A percentile compares a stretch with the other conserved stretches of the same genome.
phyloP scores from a whole-genome alignment of 768 basidiomycete species.

The Hygrocybe punicea region DNA sequence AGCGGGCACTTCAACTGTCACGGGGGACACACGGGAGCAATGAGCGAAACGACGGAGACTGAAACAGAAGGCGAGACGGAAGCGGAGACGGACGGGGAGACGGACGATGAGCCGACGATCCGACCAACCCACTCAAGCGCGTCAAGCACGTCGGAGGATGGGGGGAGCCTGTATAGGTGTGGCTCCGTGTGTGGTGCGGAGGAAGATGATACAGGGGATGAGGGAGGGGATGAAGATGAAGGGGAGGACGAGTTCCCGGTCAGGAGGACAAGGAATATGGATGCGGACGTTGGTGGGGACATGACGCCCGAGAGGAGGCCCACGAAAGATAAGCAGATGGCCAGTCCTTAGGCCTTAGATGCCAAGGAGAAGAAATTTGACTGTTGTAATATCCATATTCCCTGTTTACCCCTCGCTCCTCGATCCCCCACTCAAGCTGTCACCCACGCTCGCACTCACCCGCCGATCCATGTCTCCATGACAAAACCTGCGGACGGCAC shows the following conservation, averaged over 20 bases:
- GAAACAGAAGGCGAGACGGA: slow-evolving; percentile 41
- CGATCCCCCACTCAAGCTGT: too few relatives aligned
- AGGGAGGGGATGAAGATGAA: slow-evolving; percentile 19
- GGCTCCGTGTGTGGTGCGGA: slow-evolving; percentile 17
- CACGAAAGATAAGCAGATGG: slow-evolving; percentile 4
- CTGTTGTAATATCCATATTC: background rate
- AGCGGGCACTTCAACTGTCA: background rate
- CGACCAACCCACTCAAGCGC: slow-evolving; percentile 41
- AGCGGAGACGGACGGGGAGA: slow-evolving; percentile 53
- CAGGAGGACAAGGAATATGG: background rate
- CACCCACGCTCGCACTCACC: too few relatives aligned
- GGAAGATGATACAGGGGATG: slow-evolving; percentile 20
- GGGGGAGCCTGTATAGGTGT: slow-evolving; percentile 21
- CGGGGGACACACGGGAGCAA: background rate
- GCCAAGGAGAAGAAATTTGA: background rate
- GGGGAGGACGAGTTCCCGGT: slow-evolving; percentile 3
- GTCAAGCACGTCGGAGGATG: slow-evolving; percentile 12
- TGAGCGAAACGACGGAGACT: slow-evolving; percentile 29
- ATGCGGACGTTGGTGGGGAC: slow-evolving; percentile 22
- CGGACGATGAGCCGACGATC: slow-evolving; percentile 83
- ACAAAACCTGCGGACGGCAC: too few relatives aligned
- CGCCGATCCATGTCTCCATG: too few relatives aligned
- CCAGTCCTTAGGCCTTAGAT: background rate
- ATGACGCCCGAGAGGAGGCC: slow-evolving; percentile 25
- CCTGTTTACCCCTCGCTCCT: too few relatives aligned